Base-by-base conservation (phyloP, 116 monocot species). In the Posidonia oceanica region DNA sequence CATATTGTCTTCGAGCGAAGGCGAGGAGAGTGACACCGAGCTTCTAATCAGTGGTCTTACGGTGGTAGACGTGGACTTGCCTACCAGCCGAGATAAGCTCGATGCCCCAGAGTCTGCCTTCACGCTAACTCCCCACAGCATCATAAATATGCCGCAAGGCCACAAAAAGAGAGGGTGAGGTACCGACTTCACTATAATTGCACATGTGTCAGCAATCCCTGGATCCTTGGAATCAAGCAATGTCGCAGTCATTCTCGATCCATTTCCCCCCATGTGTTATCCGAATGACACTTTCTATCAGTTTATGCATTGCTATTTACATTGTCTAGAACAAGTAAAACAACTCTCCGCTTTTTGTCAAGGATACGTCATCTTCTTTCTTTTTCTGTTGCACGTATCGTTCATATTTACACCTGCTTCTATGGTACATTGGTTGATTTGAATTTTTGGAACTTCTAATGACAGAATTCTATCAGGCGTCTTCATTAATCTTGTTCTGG, bases 401-500 rank as follows among this genome's bases (percentile, higher is more conserved):
- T 55, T 55, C 16, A 15, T 8, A 20, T 52, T 44, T 44, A 44
- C 8, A 44, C 29, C 29, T 29, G 29, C 8, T 44, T 44, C 44
- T 44, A 8, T 44, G 44, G 44, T 8, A 4, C 0, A 71, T 63
- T 37, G 67, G 69, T 39, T 18, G 2, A 44, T 4, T 13, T 44
- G 20, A 7, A 41, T 58, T 62, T 39, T 17, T 10, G 38, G 16
- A 3, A 36, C 4, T 61, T 82, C 37, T 60, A 51, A 69, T 74
- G 56, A 14, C 82, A 94, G 94, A 75, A 78, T 74, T 79, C 63
- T 54, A 66, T 48, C 67, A 56, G 94, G 94, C 69, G 66, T 86
- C 59, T 61, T 82, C 71, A 72, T 86, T 76, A 86, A 81, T 79
- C 16, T 88, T 29, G 76, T 71, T 17, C 72, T 91, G 66, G 58